phyloP scores from a whole-genome alignment of 2,329 filamentous ascomycete species.

The Xenosphaeropsis pyriputrescens region DNA sequence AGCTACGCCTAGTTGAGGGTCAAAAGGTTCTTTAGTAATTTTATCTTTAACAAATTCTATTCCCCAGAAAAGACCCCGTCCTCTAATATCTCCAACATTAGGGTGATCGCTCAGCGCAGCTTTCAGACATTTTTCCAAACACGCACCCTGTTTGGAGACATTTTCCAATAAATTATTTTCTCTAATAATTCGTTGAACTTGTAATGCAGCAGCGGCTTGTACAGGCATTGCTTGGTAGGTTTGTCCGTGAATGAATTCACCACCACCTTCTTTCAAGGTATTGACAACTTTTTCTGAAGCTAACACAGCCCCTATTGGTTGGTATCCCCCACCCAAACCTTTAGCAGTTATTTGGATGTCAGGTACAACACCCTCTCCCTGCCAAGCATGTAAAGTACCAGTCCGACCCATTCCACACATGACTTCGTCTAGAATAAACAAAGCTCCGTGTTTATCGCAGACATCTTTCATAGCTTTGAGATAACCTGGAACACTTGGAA shows the following conservation, averaged over 20 bases:
- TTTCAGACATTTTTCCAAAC: conserved; percentile 23
- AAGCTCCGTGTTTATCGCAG: conserved; percentile 51
- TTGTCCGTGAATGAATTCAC: conserved; percentile 17
- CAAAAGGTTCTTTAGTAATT: conserved; percentile 27
- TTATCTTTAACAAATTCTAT: conserved; percentile 37
- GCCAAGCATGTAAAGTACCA: conserved; percentile 48
- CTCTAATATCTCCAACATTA: conserved; percentile 43
- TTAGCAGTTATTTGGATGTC: conserved; percentile 43
- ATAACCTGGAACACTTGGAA: conserved; percentile 52
- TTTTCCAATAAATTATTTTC: conserved; percentile 39
- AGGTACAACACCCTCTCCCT: conserved; percentile 32
- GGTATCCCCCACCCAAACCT: conserved; percentile 42
- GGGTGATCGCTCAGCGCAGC: conserved; percentile 32
- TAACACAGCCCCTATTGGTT: conserved; percentile 38
- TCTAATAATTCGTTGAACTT: conserved; percentile 40
- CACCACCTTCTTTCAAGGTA: conserved; percentile 12
- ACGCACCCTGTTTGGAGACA: conserved; percentile 34
- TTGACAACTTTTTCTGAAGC: conserved; percentile 34
- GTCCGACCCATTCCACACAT: conserved; percentile 68
- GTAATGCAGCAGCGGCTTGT: conserved; percentile 32
- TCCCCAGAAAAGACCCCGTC: conserved; percentile 38
- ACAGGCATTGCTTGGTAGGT: conserved; percentile 49
- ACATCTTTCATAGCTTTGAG: conserved; percentile 51
- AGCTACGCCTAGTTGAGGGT: conserved; percentile 25
- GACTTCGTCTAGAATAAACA: conserved; percentile 67